phyloP scores from a whole-genome alignment of 2,329 filamentous ascomycete species.

The Parafenestella ontariensis region DNA sequence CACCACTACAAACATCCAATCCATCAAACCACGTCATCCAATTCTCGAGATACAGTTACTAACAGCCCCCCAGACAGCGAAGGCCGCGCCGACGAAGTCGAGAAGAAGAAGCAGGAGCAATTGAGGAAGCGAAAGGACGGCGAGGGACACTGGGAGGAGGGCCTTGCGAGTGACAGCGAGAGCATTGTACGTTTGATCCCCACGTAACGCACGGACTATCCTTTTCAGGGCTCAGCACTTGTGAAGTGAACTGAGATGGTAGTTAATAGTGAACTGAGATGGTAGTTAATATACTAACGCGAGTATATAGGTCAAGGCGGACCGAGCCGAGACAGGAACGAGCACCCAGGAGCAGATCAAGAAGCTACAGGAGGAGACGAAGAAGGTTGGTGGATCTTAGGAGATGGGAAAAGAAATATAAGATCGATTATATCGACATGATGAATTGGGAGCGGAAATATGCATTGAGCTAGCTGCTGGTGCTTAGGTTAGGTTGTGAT shows the following conservation, averaged over 20 bases:
- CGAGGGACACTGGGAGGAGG: slow-evolving; percentile 53
- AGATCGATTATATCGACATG: neutral
- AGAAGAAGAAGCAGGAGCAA: slow-evolving; percentile 53
- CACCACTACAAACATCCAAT: neutral
- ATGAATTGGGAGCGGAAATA: too few relatives aligned
- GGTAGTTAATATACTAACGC: too few relatives aligned
- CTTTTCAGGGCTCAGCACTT: too few relatives aligned
- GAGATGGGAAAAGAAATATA: neutral
- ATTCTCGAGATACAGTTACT: neutral
- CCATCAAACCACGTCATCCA: neutral
- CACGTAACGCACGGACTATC: neutral
- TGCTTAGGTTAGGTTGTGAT: neutral
- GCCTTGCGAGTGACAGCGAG: slow-evolving; percentile 53
- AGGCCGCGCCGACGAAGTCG: slow-evolving; percentile 49
- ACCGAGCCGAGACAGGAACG: slow-evolving; percentile 51
- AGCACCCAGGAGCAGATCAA: slow-evolving; percentile 51
- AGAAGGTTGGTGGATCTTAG: slow-evolving; percentile 37
- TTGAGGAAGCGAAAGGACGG: slow-evolving; percentile 54
- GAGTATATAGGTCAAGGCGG: slow-evolving; percentile 50
- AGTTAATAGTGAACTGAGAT: too few relatives aligned
- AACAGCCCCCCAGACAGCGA: slow-evolving; percentile 31
- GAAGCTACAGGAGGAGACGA: slow-evolving; percentile 56
- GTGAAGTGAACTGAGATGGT: too few relatives aligned
- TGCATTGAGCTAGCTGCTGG: neutral
- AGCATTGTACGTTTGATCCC: slow-evolving; percentile 41